These are phyloP conservation scores for Tetrapisispora namnaoensis DNA, from an alignment of 805 yeast genomes.

Conservation along the genomic window DNA sequence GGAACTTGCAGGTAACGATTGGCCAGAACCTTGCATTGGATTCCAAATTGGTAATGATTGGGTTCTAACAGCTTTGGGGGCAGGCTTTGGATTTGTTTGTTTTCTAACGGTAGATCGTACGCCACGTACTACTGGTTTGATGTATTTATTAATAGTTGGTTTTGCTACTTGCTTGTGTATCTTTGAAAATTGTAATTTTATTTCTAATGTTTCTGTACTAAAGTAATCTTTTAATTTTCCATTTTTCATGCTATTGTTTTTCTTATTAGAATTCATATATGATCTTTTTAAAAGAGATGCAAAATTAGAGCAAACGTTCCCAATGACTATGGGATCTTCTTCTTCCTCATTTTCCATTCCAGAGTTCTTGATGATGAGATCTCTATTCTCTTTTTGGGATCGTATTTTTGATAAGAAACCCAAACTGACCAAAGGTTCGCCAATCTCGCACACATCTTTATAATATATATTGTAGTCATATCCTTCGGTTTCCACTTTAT, in stretches of 20 bases:
- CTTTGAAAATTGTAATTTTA: constrained; percentile 26
- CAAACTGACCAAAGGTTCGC: constrained; percentile 29
- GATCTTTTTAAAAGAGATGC: constrained; percentile 25
- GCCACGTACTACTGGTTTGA: constrained; percentile 1
- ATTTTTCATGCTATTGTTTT: constrained; percentile 6
- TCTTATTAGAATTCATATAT: constrained; percentile 7
- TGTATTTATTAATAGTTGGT: background rate
- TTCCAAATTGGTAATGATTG: constrained; percentile 36
- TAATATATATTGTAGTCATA: constrained; percentile 28
- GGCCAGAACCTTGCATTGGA: constrained; percentile 11
- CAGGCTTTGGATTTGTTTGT: constrained; percentile 35
- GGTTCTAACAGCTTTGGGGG: constrained; percentile 39
- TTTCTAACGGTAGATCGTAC: constrained; percentile 12
- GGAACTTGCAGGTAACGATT: constrained; percentile 19
- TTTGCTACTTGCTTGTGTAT: constrained; percentile 8
- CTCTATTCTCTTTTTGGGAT: constrained; percentile 4
- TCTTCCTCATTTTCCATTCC: constrained; percentile 6
- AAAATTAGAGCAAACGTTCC: constrained; percentile 30
- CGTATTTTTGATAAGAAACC: constrained; percentile 28
- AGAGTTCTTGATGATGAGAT: background rate
- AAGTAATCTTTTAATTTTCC: background rate
- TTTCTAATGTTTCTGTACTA: constrained; percentile 25
- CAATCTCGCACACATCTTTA: constrained; percentile 26
- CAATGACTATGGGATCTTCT: constrained; percentile 21
- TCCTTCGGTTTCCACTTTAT: constrained; percentile 8